Conservation (phyloP, 805 yeast genomes). For the Ogataea ramenticola region DNA sequence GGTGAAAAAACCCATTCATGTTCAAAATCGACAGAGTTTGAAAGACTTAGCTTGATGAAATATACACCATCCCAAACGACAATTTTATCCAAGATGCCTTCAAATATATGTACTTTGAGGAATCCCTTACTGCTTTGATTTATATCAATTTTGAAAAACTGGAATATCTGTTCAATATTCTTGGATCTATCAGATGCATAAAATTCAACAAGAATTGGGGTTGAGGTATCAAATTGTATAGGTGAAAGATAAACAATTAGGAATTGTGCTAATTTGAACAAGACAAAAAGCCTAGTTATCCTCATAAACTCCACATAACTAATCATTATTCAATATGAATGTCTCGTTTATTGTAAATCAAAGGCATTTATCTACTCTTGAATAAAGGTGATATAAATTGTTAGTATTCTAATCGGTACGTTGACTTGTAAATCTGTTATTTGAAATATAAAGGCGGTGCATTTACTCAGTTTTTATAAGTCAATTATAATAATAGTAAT, state of each 20-base stretch:
- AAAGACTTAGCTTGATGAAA: conserved; percentile 49
- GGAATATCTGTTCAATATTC: background rate
- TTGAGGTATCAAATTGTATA: conserved; percentile 42
- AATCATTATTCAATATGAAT: background rate
- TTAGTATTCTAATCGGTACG: background rate
- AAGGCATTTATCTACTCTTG: too few species aligned
- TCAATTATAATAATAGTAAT: too few species aligned
- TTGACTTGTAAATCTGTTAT: too few species aligned
- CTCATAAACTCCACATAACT: background rate
- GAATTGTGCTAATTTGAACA: conserved; percentile 32
- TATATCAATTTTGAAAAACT: background rate
- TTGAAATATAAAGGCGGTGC: too few species aligned
- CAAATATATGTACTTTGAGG: conserved; percentile 1
- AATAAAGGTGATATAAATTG: too few species aligned
- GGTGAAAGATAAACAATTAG: conserved; percentile 33
- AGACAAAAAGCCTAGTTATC: conserved; percentile 17
- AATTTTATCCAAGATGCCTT: conserved; percentile 38
- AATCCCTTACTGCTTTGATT: background rate
- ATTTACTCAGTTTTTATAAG: too few species aligned
- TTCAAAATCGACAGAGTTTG: conserved; percentile 53
- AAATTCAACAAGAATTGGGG: conserved; percentile 27
- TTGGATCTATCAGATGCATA: conserved; percentile 11
- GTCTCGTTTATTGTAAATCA: too few species aligned
- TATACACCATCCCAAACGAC: conserved; percentile 85
- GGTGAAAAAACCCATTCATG: conserved; percentile 89